A percentile compares a stretch with the other conserved stretches of the same genome.
Conservation (phyloP, 305 asterid genomes). For the Ajuga reptans region DNA sequence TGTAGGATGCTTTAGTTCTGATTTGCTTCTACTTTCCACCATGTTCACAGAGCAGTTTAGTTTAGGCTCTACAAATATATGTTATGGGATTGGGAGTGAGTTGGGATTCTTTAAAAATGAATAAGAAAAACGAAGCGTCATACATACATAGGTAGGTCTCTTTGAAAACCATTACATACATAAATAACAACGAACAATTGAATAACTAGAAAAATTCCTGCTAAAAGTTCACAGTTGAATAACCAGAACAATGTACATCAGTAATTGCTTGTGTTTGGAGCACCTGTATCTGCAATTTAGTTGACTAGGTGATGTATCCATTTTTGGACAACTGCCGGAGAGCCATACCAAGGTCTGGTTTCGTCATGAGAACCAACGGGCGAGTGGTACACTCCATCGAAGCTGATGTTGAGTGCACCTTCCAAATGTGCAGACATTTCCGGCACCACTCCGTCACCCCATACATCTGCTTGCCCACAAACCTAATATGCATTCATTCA, state of each 20-base stretch:
- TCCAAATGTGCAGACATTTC: slow-evolving; percentile 85
- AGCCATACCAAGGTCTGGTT: slow-evolving; percentile 87
- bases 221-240: background rate
- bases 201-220: background rate
- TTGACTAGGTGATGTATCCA: slow-evolving; percentile 76
- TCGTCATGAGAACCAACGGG: slow-evolving; percentile 82
- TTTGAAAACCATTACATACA: background rate
- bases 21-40: slow-evolving; percentile 2
- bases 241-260: background rate
- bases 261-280: background rate
- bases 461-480: slow-evolving; percentile 81
- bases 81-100: too few species aligned
- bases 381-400: slow-evolving; percentile 80
- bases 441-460: slow-evolving; percentile 95
- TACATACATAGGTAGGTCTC: too few species aligned
- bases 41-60: too few species aligned
- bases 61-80: too few species aligned
- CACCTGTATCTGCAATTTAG: slow-evolving; percentile 18
- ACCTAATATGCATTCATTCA: slow-evolving; percentile 38
- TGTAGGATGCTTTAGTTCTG: slow-evolving; percentile 20
- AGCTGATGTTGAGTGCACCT: slow-evolving; percentile 73
- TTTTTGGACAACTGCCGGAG: slow-evolving; percentile 63
- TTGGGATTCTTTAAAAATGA: too few species aligned
- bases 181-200: too few species aligned
- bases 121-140: too few species aligned